phyloP scores from a whole-genome alignment of 2,329 filamentous ascomycete species.

The Paraconiothyrium brasiliense region DNA sequence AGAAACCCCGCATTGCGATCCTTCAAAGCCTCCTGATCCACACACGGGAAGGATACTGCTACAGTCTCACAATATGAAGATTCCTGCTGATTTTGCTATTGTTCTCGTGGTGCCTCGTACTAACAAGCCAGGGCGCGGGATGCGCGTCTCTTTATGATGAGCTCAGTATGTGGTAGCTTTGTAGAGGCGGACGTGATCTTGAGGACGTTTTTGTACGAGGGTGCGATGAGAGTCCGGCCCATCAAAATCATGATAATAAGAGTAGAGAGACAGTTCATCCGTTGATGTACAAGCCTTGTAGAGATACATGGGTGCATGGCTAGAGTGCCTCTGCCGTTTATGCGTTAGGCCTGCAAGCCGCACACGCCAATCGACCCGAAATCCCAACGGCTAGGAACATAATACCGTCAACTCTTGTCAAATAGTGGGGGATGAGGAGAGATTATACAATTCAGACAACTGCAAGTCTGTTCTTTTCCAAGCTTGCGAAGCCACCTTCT shows the following conservation, averaged over 20 bases:
- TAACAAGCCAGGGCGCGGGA: slow-evolving; percentile 1
- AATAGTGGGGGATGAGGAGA: not conserved
- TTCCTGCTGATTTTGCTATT: slow-evolving; percentile 10
- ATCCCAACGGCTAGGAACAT: not conserved
- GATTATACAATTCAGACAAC: too few species aligned
- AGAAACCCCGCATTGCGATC: not conserved
- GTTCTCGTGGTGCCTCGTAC: slow-evolving; percentile 1
- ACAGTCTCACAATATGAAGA: not conserved
- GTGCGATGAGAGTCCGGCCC: too few species aligned
- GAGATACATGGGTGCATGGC: not conserved
- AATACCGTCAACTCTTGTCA: not conserved
- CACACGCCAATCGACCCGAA: not conserved
- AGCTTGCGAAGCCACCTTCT: not conserved
- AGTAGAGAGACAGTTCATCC: not conserved
- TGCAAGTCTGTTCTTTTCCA: not conserved
- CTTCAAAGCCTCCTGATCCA: slow-evolving; percentile 1
- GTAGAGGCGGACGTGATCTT: too few species aligned
- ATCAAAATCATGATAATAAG: too few species aligned
- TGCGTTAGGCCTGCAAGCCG: not conserved
- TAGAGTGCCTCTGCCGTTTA: not conserved
- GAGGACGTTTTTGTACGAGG: too few species aligned
- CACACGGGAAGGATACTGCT: not conserved
- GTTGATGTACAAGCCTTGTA: slow-evolving; percentile 4
- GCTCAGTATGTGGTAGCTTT: too few species aligned
- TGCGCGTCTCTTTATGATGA: not conserved